Base-by-base conservation (phyloP, 2,329 filamentous ascomycete species). In the Fusarium albidum region DNA sequence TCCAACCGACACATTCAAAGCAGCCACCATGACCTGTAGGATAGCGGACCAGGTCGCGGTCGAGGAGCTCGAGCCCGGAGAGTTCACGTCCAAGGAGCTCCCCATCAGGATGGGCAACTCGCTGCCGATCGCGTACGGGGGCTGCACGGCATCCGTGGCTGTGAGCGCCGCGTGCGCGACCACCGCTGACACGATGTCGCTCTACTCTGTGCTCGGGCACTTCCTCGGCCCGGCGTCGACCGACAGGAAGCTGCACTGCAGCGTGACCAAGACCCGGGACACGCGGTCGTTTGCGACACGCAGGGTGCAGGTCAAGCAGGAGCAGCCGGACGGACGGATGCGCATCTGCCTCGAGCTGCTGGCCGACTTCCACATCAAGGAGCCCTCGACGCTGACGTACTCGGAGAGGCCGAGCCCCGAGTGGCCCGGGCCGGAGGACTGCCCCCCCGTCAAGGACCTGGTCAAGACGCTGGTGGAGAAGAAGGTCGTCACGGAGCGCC, bases 221-320 rank as follows among this genome's bases (percentile, higher is more conserved):
- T 82, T 75, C 41, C 73, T 79, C 1, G 77, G 79, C 3, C 79
- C 80, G 2, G 74, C 78, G 3, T 66, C 71, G 14, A 76, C 69
- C 1, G 73, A 76, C 21, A 67, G 71, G 15, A 72, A 71, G 13
- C 55, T 81, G 1, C 61, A 62, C 29, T 73, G 72, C 43, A 69
- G 57, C 4, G 75, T 79, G 2, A 65, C 68, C 14, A 59, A 56
- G 13, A 69, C 74, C 3, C 71, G 80, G 11, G 73, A 77, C 41
- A 81, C 80, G 1, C 70, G 75, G 12, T 77, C 77, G 1, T 82
- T 82, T 47, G 74, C 75, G 3, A 82, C 79, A 1, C 70, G 78
- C 3, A 69, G 76, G 5, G 74, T 82, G 4, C 70, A 77, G 52
- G 71, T 81, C 25, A 72, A 67, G 43, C 80, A 82, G 49, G 58